These are phyloP conservation scores for Polychaeton citri DNA, from an alignment of 2,329 filamentous ascomycete species.

Conservation along the genomic window DNA sequence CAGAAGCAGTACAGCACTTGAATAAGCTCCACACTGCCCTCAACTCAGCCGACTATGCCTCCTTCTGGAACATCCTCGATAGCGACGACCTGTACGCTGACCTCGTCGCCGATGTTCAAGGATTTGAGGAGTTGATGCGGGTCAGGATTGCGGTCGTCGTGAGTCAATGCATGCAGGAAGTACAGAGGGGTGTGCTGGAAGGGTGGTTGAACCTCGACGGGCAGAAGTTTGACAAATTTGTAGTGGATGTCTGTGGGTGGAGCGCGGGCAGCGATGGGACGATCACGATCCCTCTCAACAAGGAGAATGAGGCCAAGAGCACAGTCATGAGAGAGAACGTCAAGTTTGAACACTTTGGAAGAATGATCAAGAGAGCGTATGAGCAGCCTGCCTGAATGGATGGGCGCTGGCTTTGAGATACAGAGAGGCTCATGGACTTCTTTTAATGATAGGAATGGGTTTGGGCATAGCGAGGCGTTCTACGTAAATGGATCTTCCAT, in stretches of 20 bases:
- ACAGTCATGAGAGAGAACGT: slow-evolving; percentile 92
- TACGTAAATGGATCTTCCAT: background rate
- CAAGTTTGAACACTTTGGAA: slow-evolving; percentile 71
- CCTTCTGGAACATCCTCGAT: slow-evolving; percentile 89
- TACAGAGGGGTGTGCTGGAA: slow-evolving; percentile 37
- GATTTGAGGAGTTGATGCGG: slow-evolving; percentile 89
- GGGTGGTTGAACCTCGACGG: slow-evolving; percentile 35
- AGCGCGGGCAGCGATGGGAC: slow-evolving; percentile 47
- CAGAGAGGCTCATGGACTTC: too few relatives aligned
- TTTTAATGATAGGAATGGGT: too few relatives aligned
- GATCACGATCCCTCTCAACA: slow-evolving; percentile 76
- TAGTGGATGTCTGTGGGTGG: slow-evolving; percentile 58
- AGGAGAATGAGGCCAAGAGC: slow-evolving; percentile 95
- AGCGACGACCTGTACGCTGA: slow-evolving; percentile 93
- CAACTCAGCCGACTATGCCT: slow-evolving; percentile 75
- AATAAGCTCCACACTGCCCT: slow-evolving; percentile 73
- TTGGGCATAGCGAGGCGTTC: background rate
- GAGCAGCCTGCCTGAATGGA: slow-evolving; percentile 53
- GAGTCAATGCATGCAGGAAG: slow-evolving; percentile 72
- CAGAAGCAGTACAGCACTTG: slow-evolving; percentile 84
- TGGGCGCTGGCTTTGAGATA: too few relatives aligned
- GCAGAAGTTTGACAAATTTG: slow-evolving; percentile 36
- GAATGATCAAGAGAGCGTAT: slow-evolving; percentile 72
- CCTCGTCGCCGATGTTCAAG: slow-evolving; percentile 81
- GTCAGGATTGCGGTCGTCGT: slow-evolving; percentile 80